These are phyloP conservation scores for Fusarium liriodendri DNA, from an alignment of 2,329 filamentous ascomycete species.

Conservation along the genomic window DNA sequence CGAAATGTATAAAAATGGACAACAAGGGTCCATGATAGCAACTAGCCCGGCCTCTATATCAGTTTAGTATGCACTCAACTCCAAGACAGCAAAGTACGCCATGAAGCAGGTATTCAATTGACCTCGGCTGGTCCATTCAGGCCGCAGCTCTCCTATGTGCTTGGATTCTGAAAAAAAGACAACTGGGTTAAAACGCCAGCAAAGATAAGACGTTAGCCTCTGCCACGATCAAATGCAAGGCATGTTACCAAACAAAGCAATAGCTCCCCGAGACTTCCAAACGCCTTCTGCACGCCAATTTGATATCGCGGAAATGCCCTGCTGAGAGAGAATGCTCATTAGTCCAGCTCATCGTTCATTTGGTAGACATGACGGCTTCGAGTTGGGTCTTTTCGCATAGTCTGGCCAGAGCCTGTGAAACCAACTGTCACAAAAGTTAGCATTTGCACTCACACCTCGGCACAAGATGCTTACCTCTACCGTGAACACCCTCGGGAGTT, in stretches of 20 bases:
- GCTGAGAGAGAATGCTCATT: conserved; percentile 50
- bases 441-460: neutral
- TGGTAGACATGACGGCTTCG: conserved; percentile 88
- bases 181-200: conserved; percentile 40
- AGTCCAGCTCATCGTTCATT: conserved; percentile 78
- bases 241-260: conserved; percentile 51
- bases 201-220: conserved; percentile 56
- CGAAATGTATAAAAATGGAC: conserved; percentile 11
- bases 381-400: conserved; percentile 92
- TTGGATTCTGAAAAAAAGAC: conserved; percentile 29
- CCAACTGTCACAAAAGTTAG: conserved; percentile 73
- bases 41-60: conserved; percentile 16
- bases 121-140: conserved; percentile 22
- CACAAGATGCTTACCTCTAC: conserved; percentile 73
- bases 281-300: conserved; percentile 40
- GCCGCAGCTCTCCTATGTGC: conserved; percentile 37
- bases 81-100: conserved; percentile 8
- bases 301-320: conserved; percentile 38
- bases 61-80: conserved; percentile 32
- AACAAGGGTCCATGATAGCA: neutral
- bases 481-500: conserved; percentile 86
- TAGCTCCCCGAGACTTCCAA: conserved; percentile 39
- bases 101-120: conserved; percentile 36
- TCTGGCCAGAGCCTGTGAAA: conserved; percentile 93
- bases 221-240: conserved; percentile 48